Conservation (phyloP, 106 monocot genomes). For the Dioscorea zingiberensis region DNA sequence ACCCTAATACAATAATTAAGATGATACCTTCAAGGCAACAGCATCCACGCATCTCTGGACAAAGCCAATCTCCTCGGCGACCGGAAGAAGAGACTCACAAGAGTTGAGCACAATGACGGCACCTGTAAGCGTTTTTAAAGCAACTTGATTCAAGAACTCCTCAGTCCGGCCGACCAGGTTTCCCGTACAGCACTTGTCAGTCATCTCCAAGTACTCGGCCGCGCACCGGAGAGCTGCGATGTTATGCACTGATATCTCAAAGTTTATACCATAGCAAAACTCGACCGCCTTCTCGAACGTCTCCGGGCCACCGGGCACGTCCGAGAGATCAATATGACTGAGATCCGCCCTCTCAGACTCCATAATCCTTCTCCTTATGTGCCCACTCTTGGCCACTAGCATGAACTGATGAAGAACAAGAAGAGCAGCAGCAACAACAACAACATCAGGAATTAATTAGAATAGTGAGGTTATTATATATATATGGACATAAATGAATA, state of each 20-base stretch:
- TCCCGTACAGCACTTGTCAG: slow-evolving; percentile 17
- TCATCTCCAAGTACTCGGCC: slow-evolving; percentile 59
- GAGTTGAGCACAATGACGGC: slow-evolving; percentile 32
- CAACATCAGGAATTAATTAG: no score
- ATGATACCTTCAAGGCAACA: slow-evolving; percentile 31
- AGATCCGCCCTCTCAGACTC: slow-evolving; percentile 16
- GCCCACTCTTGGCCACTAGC: slow-evolving; percentile 42
- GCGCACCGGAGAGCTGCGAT: slow-evolving; percentile 47
- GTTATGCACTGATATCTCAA: slow-evolving; percentile 63
- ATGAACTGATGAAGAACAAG: no score
- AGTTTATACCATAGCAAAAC: slow-evolving; percentile 64
- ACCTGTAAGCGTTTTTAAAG: slow-evolving; percentile 30
- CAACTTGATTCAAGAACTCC: slow-evolving; percentile 39
- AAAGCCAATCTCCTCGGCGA: slow-evolving; percentile 40
- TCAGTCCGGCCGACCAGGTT: slow-evolving; percentile 36
- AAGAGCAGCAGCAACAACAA: no score
- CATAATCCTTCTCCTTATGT: slow-evolving; percentile 27
- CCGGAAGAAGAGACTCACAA: slow-evolving; percentile 37
- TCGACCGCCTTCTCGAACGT: slow-evolving; percentile 46
- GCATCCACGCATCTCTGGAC: slow-evolving; percentile 31
- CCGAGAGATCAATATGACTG: slow-evolving; percentile 22
- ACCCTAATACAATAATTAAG: no score
- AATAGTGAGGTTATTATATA: not conserved
- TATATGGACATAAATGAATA: not conserved
- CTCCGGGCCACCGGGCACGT: slow-evolving; percentile 45